Conservation (phyloP, 192 early-diverging fungal genomes). For the Oehlia diaphana region DNA sequence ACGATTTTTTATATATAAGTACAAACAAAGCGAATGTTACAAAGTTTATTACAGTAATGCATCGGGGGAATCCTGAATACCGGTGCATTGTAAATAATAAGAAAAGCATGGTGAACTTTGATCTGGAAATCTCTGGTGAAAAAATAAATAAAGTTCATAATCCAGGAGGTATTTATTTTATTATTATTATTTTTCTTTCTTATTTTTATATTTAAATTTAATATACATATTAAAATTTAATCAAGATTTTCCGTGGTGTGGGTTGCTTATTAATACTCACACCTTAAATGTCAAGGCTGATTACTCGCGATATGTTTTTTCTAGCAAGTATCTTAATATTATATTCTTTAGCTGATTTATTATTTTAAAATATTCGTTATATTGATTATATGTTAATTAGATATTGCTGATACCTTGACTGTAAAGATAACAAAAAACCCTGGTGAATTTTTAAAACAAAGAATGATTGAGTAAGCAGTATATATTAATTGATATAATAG, state of each 20-base stretch:
- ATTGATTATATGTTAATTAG: background rate
- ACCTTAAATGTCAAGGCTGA: slow-evolving; percentile 70
- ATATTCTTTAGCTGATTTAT: background rate
- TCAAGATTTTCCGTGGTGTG: slow-evolving; percentile 83
- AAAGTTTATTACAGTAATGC: slow-evolving; percentile 15
- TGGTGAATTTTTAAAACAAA: slow-evolving; percentile 6
- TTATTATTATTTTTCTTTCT: background rate
- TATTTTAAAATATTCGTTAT: background rate
- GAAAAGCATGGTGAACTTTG: slow-evolving; percentile 14
- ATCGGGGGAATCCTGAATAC: slow-evolving; percentile 4
- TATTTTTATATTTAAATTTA: background rate
- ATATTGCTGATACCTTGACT: slow-evolving; percentile 39
- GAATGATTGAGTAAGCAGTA: slow-evolving; percentile 14
- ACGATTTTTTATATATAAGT: slow-evolving; percentile 17
- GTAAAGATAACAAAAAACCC: slow-evolving; percentile 36
- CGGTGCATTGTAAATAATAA: background rate
- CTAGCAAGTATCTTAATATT: slow-evolving; percentile 35
- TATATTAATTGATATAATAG: too few species aligned
- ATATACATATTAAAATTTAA: background rate
- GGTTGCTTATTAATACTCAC: slow-evolving; percentile 67
- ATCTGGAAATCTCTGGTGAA: background rate
- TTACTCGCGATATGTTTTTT: slow-evolving; percentile 56
- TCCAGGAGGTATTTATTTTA: background rate
- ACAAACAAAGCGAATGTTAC: background rate
- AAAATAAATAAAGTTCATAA: background rate